phyloP scores from a whole-genome alignment of 495 filamentous ascomycete species.

The Penicillium dipodomyicola region DNA sequence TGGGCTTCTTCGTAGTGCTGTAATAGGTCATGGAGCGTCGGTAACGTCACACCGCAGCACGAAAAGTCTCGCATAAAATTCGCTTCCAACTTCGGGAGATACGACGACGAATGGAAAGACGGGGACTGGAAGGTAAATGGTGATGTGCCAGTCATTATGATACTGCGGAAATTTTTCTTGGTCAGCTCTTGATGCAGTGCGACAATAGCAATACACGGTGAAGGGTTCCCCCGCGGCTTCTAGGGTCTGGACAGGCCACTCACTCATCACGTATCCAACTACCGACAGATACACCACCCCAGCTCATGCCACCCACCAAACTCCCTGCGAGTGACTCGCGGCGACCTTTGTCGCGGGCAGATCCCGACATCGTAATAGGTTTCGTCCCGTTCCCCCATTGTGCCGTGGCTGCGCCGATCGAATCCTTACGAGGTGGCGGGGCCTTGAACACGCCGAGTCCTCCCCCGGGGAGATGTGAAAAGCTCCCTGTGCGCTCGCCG shows the following conservation, averaged over 20 bases:
- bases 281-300: slow-evolving; percentile 93
- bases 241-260: slow-evolving; percentile 44
- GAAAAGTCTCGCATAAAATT: slow-evolving; percentile 95
- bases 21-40: slow-evolving; percentile 88
- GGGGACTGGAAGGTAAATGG: slow-evolving; percentile 88
- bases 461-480: slow-evolving; percentile 43
- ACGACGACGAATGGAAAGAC: slow-evolving; percentile 95
- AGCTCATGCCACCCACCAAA: slow-evolving; percentile 91
- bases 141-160: slow-evolving; percentile 94
- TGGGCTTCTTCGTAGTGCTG: slow-evolving; percentile 97
- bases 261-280: slow-evolving; percentile 98
- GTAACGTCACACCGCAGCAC: slow-evolving; percentile 83
- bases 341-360: slow-evolving; percentile 69
- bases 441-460: slow-evolving; percentile 60
- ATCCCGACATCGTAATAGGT: slow-evolving; percentile 79
- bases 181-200: slow-evolving; percentile 32
- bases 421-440: slow-evolving; percentile 62
- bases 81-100: slow-evolving; percentile 95
- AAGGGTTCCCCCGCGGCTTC: slow-evolving; percentile 3
- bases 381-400: slow-evolving; percentile 73
- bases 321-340: slow-evolving; percentile 86
- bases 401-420: slow-evolving; percentile 55
- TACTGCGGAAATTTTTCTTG: slow-evolving; percentile 52
- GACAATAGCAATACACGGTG: slow-evolving; percentile 19
- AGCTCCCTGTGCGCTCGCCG: slow-evolving; percentile 41